phyloP scores from a whole-genome alignment of 2,329 filamentous ascomycete species.

The Ophiostoma himal-ulmi region DNA sequence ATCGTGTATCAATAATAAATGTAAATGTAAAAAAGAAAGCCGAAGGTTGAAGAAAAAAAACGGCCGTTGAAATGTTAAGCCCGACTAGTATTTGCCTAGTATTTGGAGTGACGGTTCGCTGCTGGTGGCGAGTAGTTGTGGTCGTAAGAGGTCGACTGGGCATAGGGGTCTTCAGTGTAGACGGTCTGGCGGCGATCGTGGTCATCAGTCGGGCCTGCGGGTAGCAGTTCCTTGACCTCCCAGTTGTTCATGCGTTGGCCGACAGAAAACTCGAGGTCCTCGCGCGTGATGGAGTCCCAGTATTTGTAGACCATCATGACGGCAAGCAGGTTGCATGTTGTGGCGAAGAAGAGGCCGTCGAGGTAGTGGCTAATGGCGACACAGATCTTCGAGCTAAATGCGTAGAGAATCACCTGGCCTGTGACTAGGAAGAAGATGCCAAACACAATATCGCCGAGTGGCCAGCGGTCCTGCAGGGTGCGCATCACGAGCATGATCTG shows the following conservation, averaged over 20 bases:
- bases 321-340: constrained; percentile 83
- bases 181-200: constrained; percentile 65
- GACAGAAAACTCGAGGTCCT: constrained; percentile 97
- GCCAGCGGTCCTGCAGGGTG: constrained; percentile 93
- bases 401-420: constrained; percentile 89
- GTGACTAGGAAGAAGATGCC: constrained; percentile 86
- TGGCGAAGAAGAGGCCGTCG: constrained; percentile 90
- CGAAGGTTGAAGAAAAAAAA: neutral
- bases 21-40: neutral
- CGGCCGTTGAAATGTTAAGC: neutral
- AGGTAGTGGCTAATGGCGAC: constrained; percentile 81
- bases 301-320: constrained; percentile 99
- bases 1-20: constrained; percentile 3
- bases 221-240: constrained; percentile 90
- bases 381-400: constrained; percentile 81
- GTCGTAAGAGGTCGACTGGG: constrained; percentile 51
- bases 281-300: constrained; percentile 98
- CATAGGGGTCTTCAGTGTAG: constrained; percentile 63
- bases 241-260: constrained; percentile 93
- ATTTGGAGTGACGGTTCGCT: constrained; percentile 42
- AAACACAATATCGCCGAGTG: constrained; percentile 83
- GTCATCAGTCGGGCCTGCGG: constrained; percentile 43
- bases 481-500: constrained; percentile 83
- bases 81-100: constrained; percentile 31
- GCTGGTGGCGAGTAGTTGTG: constrained; percentile 41